A percentile compares a stretch with the other conserved stretches of the same genome.
Evolutionary conservation across 73 alveolate genomes (phyloP).

Genomic region (Breviolum minutum): DNA sequence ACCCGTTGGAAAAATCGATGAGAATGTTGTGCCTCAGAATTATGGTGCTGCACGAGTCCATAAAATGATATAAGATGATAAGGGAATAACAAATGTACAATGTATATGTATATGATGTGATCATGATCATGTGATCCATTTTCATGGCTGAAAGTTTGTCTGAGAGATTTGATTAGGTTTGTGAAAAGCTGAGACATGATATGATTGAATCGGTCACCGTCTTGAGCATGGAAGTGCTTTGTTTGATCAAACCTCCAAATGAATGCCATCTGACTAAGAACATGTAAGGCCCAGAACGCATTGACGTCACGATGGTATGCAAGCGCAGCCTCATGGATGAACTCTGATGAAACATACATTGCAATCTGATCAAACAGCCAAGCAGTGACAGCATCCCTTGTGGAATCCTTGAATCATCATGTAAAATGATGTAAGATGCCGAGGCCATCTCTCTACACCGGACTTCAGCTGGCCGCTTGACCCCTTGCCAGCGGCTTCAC

Average conservation of each 20-base stretch:
- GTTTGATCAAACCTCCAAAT: no score
- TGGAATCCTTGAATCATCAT: not conserved
- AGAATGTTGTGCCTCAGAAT: slow-evolving; percentile 68
- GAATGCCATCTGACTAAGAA: no score
- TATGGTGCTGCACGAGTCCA: not conserved
- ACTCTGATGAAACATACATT: not conserved
- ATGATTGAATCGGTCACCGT: no score
- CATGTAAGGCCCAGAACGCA: slow-evolving; percentile 14
- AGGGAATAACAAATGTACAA: no score
- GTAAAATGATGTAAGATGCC: not conserved
- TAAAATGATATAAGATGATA: not conserved
- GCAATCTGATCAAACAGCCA: not conserved
- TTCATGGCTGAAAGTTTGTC: no score
- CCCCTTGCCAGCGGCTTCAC: not conserved
- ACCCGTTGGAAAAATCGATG: slow-evolving; percentile 55
- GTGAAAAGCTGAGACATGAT: no score
- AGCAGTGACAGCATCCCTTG: not conserved
- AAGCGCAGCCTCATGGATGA: slow-evolving; percentile 27
- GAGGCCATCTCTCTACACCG: no score
- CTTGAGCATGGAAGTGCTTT: no score
- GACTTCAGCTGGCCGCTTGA: not conserved
- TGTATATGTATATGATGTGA: no score
- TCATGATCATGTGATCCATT: no score
- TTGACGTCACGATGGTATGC: slow-evolving; percentile 94
- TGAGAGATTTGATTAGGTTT: no score